Conservation (phyloP, 139 green algal genomes). For the Zygnema cylindricum region DNA sequence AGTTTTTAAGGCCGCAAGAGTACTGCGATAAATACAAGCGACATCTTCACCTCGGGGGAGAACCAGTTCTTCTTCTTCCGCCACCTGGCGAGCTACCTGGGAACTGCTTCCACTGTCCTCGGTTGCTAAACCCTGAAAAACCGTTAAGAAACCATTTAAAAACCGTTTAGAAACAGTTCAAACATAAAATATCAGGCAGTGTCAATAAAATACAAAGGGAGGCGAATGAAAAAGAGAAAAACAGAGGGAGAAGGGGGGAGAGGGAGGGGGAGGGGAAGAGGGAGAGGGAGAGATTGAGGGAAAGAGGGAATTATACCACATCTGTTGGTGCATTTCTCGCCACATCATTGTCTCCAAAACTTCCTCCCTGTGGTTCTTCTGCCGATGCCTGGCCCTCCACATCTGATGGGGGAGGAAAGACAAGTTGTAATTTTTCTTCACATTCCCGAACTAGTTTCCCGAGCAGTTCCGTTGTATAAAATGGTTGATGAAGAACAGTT, state of each 20-base stretch:
- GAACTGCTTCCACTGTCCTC: not conserved
- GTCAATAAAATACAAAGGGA: no score
- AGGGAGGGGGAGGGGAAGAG: not conserved
- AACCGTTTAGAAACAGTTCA: no score
- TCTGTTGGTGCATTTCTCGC: not conserved
- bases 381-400: not conserved
- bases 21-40: slow-evolving; percentile 19
- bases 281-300: not conserved
- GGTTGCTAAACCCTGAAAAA: not conserved
- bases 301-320: not conserved
- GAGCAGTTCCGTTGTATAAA: slow-evolving; percentile 65
- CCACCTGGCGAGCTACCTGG: not conserved
- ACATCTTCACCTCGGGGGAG: slow-evolving; percentile 7
- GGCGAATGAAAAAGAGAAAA: slow-evolving; percentile 4
- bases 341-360: not conserved
- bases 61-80: not conserved
- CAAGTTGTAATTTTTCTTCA: slow-evolving; percentile 49
- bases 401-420: slow-evolving; percentile 6
- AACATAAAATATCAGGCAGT: no score
- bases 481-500: slow-evolving; percentile 54
- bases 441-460: slow-evolving; percentile 59
- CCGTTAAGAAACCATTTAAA: no score
- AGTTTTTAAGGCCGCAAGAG: slow-evolving; percentile 13
- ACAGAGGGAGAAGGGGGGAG: not conserved
- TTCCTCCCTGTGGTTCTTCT: not conserved